Base-by-base conservation (phyloP, 768 basidiomycete species). In the Xanthoconium purpureum region DNA sequence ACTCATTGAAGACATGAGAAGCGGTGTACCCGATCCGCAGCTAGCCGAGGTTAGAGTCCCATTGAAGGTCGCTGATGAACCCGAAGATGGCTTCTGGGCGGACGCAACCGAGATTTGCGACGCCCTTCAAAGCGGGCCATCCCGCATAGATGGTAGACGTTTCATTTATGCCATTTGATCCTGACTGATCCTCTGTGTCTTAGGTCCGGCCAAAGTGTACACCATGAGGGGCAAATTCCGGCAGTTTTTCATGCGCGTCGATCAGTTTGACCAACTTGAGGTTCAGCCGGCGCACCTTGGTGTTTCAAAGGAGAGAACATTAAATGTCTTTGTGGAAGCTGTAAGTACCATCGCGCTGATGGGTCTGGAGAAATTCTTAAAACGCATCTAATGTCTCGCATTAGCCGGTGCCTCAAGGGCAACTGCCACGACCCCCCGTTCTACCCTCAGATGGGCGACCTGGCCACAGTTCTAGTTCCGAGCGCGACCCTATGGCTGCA, bases 171-270 rank as follows among this genome's bases (percentile, higher is more conserved):
- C 29, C 9, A n/a, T 49, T 45, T 4, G 15, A 44, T 12, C 29
- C 45, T 37, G 37, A 54, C 48, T 56, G 33, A 47, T 40, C 43
- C 36, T 35, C 52, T 33, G 14, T 44, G 33, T 8, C 12, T 49
- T 36, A 87, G 87, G 87, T n/a, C 82, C 84, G 12, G 87, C 87
- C 29, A 84, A 79, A 65, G 83, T 84, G 30, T 89, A 81, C 60
- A 82, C 82, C 3, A 72, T 82, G 67, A 81, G 88, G 29, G 87
- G 87, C 32, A 81, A 80, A 71, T 89, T 84, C 67, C 78, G 83
- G 49, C 88, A 90, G 63, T 77, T 84, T 50, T 83, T 90, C 62
- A 75, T 89, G 64, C 81, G 85, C 32, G 77, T 89, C 29, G 75
- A 79, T 10, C 74, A 76, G 32, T 76, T 81, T 17, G 72, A 83